phyloP scores from a whole-genome alignment of 495 filamentous ascomycete species.

The Usnea hakonensis region DNA sequence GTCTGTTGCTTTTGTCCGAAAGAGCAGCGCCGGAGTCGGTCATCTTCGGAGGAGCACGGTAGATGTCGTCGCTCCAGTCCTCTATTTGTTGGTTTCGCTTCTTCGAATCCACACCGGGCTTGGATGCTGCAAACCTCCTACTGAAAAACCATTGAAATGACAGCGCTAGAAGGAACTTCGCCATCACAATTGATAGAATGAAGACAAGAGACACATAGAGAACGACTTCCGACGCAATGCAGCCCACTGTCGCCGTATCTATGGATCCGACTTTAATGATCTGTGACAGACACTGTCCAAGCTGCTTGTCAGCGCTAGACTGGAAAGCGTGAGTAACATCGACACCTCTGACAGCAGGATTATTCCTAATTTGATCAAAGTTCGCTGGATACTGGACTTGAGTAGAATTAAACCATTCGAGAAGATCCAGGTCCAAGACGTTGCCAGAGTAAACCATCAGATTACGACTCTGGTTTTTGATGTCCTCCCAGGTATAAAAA shows the following conservation, averaged over 20 bases:
- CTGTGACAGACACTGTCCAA: slow-evolving; percentile 79
- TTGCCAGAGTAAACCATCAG: slow-evolving; percentile 88
- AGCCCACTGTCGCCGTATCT: slow-evolving; percentile 93
- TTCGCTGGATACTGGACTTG: slow-evolving; percentile 71
- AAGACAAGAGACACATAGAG: slow-evolving; percentile 90
- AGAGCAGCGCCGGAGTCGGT: slow-evolving; percentile 55
- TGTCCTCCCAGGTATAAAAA: slow-evolving; percentile 93
- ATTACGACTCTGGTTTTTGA: slow-evolving; percentile 81
- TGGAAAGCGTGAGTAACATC: slow-evolving; percentile 88
- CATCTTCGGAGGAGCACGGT: slow-evolving; percentile 76
- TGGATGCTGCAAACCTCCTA: slow-evolving; percentile 68
- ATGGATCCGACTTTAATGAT: slow-evolving; percentile 94
- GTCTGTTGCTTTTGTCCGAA: slow-evolving; percentile 68
- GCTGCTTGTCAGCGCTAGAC: slow-evolving; percentile 61
- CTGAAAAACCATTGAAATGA: slow-evolving; percentile 94
- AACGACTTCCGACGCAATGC: slow-evolving; percentile 94
- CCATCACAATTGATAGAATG: slow-evolving; percentile 80
- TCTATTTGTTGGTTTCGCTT: slow-evolving; percentile 90
- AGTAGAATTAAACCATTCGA: slow-evolving; percentile 79
- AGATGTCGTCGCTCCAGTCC: slow-evolving; percentile 97
- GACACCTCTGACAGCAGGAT: slow-evolving; percentile 69
- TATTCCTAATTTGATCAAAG: slow-evolving; percentile 74
- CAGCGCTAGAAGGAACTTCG: slow-evolving; percentile 84
- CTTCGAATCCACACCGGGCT: slow-evolving; percentile 61
- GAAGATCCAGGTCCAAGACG: slow-evolving; percentile 85